Evolutionary conservation across 2,329 filamentous ascomycete species (phyloP).

Genomic region (Aspergillus bombycis): DNA sequence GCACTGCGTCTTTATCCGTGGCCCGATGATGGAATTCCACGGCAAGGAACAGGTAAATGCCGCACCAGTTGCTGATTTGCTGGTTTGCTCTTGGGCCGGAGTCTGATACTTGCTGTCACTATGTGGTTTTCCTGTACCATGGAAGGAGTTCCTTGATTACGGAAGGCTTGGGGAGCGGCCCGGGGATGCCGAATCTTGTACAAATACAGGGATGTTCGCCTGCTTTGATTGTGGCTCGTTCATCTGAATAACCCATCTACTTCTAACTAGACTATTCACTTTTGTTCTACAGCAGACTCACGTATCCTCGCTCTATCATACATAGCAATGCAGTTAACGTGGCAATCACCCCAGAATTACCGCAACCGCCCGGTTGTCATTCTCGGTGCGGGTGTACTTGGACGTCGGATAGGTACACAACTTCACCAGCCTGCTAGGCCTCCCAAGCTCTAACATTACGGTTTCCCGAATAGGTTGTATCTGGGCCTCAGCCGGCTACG

Average conservation of each 20-base stretch:
- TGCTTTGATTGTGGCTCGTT: neutral
- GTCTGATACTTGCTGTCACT: neutral
- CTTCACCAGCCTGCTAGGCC: no score
- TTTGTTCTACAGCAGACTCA: neutral
- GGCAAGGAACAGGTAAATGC: neutral
- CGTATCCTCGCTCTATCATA: neutral
- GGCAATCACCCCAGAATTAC: slow-evolving; percentile 33
- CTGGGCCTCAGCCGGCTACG: slow-evolving; percentile 37
- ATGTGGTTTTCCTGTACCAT: neutral
- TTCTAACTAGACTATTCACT: neutral
- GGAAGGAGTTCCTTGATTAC: neutral
- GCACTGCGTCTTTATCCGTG: neutral
- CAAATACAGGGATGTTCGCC: neutral
- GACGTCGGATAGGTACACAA: slow-evolving; percentile 41
- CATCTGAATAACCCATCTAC: neutral
- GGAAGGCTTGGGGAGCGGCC: neutral
- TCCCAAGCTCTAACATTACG: no score
- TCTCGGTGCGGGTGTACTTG: slow-evolving; percentile 47
- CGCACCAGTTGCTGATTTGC: neutral
- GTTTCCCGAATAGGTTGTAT: slow-evolving; percentile 26
- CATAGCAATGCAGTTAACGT: slow-evolving; percentile 11
- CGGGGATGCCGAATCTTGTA: neutral
- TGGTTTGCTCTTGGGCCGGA: neutral
- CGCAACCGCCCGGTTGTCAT: slow-evolving; percentile 43
- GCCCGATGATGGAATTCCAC: neutral